phyloP scores from a whole-genome alignment of 2,329 filamentous ascomycete species.

The Chaetomium olivaceum region DNA sequence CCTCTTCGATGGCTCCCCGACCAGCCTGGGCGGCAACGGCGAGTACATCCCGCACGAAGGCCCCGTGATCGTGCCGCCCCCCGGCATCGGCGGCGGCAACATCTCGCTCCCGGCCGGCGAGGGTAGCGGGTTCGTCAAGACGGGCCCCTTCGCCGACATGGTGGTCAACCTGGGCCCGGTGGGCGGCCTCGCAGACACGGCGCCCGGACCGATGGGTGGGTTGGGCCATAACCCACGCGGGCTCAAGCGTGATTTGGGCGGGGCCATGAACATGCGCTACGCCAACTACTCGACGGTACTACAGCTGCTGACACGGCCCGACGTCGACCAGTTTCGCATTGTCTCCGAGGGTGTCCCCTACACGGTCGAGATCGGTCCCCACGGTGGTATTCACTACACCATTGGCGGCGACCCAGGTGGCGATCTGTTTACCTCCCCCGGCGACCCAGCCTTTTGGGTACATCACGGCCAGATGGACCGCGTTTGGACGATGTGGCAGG shows the following conservation, averaged over 20 bases:
- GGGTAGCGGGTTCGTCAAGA: constrained; percentile 57
- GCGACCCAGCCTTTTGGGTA: constrained; percentile 27
- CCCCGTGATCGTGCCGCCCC: constrained; percentile 35
- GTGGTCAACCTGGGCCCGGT: constrained; percentile 45
- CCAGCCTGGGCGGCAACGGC: constrained; percentile 50
- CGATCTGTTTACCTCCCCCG: constrained; percentile 32
- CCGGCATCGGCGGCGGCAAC: constrained; percentile 32
- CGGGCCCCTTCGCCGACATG: constrained; percentile 38
- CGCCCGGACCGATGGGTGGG: constrained; percentile 22
- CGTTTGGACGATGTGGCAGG: constrained; percentile 27
- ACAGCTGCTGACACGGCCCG: constrained; percentile 20
- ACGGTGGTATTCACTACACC: constrained; percentile 36
- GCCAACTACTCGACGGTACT: constrained; percentile 35
- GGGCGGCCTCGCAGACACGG: constrained; percentile 28
- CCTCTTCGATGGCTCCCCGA: constrained; percentile 53
- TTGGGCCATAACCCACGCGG: constrained; percentile 27
- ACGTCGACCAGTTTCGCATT: constrained; percentile 22
- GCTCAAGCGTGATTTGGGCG: constrained; percentile 26
- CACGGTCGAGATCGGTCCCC: constrained; percentile 33
- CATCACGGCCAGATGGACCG: constrained; percentile 29
- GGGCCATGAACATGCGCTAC: constrained; percentile 33
- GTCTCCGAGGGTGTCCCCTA: constrained; percentile 29
- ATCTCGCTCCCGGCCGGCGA: constrained; percentile 46
- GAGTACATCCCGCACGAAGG: constrained; percentile 39
- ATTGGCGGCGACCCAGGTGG: constrained; percentile 41